phyloP scores from a whole-genome alignment of 345 rosid species.

The Litchi chinensis region DNA sequence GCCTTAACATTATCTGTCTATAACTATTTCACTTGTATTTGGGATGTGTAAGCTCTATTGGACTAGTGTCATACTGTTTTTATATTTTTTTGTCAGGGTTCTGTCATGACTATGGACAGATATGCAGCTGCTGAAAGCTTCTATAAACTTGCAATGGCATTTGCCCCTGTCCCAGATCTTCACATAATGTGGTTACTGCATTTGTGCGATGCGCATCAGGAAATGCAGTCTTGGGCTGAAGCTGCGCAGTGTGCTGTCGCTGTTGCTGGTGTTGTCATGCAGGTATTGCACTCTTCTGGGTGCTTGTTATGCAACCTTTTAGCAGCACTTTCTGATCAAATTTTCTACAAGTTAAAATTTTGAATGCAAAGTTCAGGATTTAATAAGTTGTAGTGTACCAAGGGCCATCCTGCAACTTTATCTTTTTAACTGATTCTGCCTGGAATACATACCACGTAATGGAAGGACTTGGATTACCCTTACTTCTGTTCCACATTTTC shows the following conservation, averaged over 20 bases:
- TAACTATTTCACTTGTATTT: not conserved
- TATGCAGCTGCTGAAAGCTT: slow-evolving; percentile 98
- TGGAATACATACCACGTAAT: not conserved
- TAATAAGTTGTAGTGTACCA: not conserved
- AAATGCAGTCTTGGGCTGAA: slow-evolving; percentile 99
- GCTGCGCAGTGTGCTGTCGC: slow-evolving; percentile 98
- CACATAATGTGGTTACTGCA: slow-evolving; percentile 99
- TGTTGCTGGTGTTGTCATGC: slow-evolving; percentile 94
- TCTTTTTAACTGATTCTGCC: not conserved
- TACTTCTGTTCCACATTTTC: not conserved
- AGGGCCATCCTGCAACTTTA: not conserved
- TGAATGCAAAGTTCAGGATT: not conserved
- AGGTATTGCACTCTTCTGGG: slow-evolving; percentile 42
- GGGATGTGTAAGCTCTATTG: not conserved
- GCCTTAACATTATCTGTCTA: not conserved
- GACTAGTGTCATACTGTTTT: slow-evolving; percentile 9
- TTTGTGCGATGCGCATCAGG: slow-evolving; percentile 99
- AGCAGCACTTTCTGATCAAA: not conserved
- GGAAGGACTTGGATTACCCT: not conserved
- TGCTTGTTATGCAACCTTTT: slow-evolving; percentile 5
- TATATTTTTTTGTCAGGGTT: slow-evolving; percentile 48
- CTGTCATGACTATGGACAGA: slow-evolving; percentile 85
- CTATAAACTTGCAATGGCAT: slow-evolving; percentile 98
- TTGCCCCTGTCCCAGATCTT: slow-evolving; percentile 99
- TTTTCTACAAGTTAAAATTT: not conserved